These are phyloP conservation scores for Phytopythium helicoides DNA, from an alignment of 352 stramenopile genomes.

Conservation along the genomic window DNA sequence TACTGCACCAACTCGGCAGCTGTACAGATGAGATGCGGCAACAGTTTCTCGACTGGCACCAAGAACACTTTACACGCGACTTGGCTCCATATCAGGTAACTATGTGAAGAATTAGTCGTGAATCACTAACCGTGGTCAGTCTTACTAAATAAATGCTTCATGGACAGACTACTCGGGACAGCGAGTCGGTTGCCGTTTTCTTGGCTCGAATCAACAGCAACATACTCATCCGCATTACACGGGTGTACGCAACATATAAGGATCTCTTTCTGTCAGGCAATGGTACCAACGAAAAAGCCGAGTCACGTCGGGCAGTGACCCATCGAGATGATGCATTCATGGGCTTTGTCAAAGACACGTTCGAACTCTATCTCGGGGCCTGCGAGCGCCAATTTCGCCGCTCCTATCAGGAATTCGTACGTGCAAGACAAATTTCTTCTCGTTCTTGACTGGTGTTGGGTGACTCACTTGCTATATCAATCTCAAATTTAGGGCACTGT, in stretches of 20 bases:
- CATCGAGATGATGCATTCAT: slow-evolving; percentile 66
- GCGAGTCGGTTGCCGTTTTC: slow-evolving; percentile 54
- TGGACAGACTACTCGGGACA: slow-evolving; percentile 18
- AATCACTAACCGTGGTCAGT: not conserved
- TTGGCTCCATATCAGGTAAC: slow-evolving; percentile 52
- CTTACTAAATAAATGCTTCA: not conserved
- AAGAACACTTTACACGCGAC: slow-evolving; percentile 60
- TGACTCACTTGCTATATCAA: slow-evolving; percentile 1
- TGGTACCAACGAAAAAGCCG: slow-evolving; percentile 29
- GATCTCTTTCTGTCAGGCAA: slow-evolving; percentile 60
- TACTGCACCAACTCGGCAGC: slow-evolving; percentile 62
- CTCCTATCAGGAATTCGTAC: slow-evolving; percentile 55
- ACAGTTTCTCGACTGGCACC: slow-evolving; percentile 85
- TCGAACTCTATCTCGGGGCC: slow-evolving; percentile 49
- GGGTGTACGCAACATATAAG: slow-evolving; percentile 67
- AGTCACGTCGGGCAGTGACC: slow-evolving; percentile 27
- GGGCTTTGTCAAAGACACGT: slow-evolving; percentile 68
- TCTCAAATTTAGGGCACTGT: slow-evolving; percentile 35
- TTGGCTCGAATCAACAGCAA: slow-evolving; percentile 52
- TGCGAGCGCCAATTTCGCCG: slow-evolving; percentile 58
- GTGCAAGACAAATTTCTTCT: slow-evolving; percentile 1
- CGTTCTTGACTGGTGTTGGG: not conserved
- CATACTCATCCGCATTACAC: slow-evolving; percentile 44
- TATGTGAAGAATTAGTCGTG: not conserved
- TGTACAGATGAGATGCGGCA: slow-evolving; percentile 77